A percentile compares a stretch with the other conserved stretches of the same genome.
Conservation (phyloP, 768 basidiomycete species). For the Boletus rubescentipes region DNA sequence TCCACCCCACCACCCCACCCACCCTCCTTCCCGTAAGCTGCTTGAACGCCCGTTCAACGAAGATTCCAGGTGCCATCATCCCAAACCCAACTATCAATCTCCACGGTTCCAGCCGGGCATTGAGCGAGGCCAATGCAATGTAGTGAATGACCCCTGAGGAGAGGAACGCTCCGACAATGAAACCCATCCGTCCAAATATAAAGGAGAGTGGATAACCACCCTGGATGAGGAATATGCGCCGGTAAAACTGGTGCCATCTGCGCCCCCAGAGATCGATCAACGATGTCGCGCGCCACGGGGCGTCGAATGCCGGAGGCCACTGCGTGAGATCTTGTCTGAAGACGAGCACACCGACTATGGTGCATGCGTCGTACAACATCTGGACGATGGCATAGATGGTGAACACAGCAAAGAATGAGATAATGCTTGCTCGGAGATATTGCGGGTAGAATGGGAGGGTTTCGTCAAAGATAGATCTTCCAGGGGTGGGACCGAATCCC, state of each 20-base stretch:
- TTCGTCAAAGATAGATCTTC: neutral
- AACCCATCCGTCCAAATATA: neutral
- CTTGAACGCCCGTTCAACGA: neutral
- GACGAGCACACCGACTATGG: neutral
- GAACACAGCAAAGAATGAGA: neutral
- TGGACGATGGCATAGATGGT: neutral
- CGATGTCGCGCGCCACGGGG: constrained; percentile 1
- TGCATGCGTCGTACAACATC: neutral
- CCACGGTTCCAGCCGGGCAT: neutral
- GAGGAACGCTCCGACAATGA: neutral
- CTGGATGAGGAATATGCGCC: neutral
- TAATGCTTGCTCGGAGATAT: neutral
- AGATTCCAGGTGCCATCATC: neutral
- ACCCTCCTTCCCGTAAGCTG: neutral
- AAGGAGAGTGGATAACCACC: neutral
- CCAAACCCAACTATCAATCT: neutral
- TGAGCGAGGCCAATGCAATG: neutral
- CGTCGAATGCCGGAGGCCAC: neutral
- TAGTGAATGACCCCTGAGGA: neutral
- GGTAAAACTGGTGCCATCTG: neutral
- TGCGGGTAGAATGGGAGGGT: neutral
- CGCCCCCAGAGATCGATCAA: neutral
- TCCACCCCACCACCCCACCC: neutral
- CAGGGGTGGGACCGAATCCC: neutral
- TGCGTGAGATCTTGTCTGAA: neutral